Evolutionary conservation across 1,284 basidiomycete genomes (phyloP).

Genomic region (Malassezia cuniculi): DNA sequence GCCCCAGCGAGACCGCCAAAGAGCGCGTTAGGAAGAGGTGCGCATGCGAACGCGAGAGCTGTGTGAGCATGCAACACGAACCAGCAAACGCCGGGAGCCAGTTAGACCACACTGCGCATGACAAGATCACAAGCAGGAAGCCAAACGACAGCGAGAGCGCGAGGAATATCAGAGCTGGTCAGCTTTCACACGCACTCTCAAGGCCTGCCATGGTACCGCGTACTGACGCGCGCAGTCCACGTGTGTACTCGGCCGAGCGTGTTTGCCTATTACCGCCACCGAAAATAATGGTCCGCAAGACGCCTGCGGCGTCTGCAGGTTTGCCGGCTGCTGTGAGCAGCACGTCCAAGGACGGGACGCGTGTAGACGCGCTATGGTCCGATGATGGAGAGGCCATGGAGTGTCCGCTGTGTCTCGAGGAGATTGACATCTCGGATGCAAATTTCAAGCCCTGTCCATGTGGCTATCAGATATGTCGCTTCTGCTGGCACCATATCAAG

Average conservation of each 20-base stretch:
- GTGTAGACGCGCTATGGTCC: background rate
- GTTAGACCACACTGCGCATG: slow-evolving; percentile 87
- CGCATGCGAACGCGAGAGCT: slow-evolving; percentile 74
- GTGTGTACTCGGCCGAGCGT: slow-evolving; percentile 9
- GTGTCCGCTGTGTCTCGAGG: slow-evolving; percentile 94
- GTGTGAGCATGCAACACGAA: slow-evolving; percentile 48
- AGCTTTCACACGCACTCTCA: slow-evolving; percentile 4
- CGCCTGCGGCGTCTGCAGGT: too few relatives aligned
- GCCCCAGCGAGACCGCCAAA: slow-evolving; percentile 50
- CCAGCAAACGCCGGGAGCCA: slow-evolving; percentile 95
- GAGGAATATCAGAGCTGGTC: slow-evolving; percentile 40
- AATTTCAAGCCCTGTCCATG: slow-evolving; percentile 99
- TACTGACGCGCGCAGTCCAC: background rate
- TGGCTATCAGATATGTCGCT: slow-evolving; percentile 98
- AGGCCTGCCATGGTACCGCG: slow-evolving; percentile 3
- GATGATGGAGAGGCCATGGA: slow-evolving; percentile 98
- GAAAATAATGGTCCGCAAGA: slow-evolving; percentile 1
- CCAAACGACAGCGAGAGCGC: slow-evolving; percentile 93
- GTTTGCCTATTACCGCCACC: background rate
- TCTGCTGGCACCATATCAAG: slow-evolving; percentile 98
- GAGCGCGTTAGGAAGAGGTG: slow-evolving; percentile 84
- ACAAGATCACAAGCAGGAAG: slow-evolving; percentile 92
- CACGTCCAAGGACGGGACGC: slow-evolving; percentile 8
- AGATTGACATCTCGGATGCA: slow-evolving; percentile 96
- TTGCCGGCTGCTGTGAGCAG: too few relatives aligned